Evolutionary conservation across 768 basidiomycete species (phyloP).

Genomic region (Asterophora lycoperdoides): DNA sequence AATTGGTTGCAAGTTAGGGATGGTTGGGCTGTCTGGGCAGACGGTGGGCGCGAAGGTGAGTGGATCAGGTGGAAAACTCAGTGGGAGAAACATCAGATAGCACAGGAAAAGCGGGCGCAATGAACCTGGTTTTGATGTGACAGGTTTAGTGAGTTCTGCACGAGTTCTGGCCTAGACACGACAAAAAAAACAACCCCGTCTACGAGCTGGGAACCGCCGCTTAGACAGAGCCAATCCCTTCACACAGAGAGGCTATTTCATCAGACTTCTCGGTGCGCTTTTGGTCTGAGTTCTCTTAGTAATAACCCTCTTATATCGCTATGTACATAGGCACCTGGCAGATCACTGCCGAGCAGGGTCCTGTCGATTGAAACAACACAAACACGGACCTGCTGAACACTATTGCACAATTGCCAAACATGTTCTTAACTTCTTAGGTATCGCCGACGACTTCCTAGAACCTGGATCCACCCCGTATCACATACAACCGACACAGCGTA

Average conservation of each 20-base stretch:
- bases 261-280: no score
- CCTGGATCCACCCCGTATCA: no score
- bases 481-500: no score
- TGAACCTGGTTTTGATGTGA: constrained; percentile 6
- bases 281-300: no score
- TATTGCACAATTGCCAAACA: no score
- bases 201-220: background rate
- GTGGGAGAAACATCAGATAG: constrained; percentile 41
- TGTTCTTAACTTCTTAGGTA: background rate
- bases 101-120: constrained; percentile 19
- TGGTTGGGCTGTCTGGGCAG: constrained; percentile 77
- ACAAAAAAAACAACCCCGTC: background rate
- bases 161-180: background rate
- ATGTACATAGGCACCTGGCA: no score
- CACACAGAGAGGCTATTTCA: no score
- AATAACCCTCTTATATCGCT: no score
- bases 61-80: constrained; percentile 62
- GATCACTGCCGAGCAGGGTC: no score
- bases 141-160: background rate
- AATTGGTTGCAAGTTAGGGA: constrained; percentile 71
- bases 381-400: no score
- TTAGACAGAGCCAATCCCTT: background rate
- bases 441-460: background rate
- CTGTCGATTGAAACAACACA: no score
- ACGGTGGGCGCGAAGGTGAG: constrained; percentile 71